Conservation (phyloP, 225 moss, liverwort and hornwort species). For the Ulota crispa region DNA sequence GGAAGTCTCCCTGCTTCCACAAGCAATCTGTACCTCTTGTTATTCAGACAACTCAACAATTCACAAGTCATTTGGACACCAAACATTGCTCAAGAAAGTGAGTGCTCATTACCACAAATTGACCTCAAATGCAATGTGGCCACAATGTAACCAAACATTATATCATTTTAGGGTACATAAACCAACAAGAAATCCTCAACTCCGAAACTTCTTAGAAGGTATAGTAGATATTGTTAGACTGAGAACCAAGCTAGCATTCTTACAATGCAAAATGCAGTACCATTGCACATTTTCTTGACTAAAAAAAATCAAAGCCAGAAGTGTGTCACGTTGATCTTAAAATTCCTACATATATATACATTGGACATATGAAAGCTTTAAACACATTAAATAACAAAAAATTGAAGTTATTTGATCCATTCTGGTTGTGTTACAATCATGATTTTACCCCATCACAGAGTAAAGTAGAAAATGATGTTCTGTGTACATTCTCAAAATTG, state of each 20-base stretch:
- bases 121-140: neutral
- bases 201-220: neutral
- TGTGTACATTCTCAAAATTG: neutral
- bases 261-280: neutral
- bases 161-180: neutral
- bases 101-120: neutral
- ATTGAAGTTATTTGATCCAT: too few relatives aligned
- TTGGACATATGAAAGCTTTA: too few relatives aligned
- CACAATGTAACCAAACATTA: neutral
- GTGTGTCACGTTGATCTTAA: too few relatives aligned
- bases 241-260: neutral
- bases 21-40: slow-evolving; percentile 39
- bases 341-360: too few relatives aligned
- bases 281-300: neutral
- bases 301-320: too few relatives aligned
- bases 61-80: neutral
- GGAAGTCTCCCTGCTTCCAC: slow-evolving; percentile 72
- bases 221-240: neutral
- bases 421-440: too few relatives aligned
- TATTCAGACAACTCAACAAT: neutral
- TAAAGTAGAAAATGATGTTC: neutral
- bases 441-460: neutral
- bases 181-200: neutral
- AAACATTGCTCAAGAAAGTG: neutral
- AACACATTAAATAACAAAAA: too few relatives aligned